Evolutionary conservation across 345 rosid genomes (phyloP), one percentile per base, ranked within the genome.

Genomic region (Aethionema arabicum): DNA sequence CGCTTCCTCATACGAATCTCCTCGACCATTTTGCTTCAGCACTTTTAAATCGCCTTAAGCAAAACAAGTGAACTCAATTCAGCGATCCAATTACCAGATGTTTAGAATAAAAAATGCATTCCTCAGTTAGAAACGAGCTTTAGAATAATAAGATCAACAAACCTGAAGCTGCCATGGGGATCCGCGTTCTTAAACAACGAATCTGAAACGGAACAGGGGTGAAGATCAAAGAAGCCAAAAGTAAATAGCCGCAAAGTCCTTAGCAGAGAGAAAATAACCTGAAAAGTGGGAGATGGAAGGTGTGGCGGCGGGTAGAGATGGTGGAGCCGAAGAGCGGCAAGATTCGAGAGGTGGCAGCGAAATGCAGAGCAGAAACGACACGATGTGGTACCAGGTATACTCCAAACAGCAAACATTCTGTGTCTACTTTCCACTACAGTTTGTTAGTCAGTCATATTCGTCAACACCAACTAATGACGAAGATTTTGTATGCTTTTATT

Each of bases 1-100:
- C 27, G 96, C 87, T 72, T 80, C 95, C 12, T 83, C 87, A 41
- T 83, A 93, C 29, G 78, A 63, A 76, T 60, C 63, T 41, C 55
- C 43, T 35, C 46, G 40, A 42, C 37, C 6, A 33, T 51, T 68
- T 7, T 13, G 46, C 47, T 59, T 59, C 56, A 49, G 62, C 32
- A 79, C 61, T 52, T 72, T 79, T 65, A 65, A 29, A n/a, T 57
- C 81, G 15, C 73, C 80, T 75, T 59, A 16, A 11, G 35, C 59
- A 37, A 56, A 27, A 56, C 53, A 38, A 66, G 68, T 39, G 13
- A 61, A 6, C 56, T 71, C 66, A 40, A 40, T 40, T 12, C 10
- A 40, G n/a, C 8, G 49, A 71, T 71, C 35, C 56, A n/a, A 48
- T 35, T 2, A 43, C 6, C 47, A 43, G 15, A 11, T 42, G 5